phyloP scores from a whole-genome alignment of 1,284 basidiomycete species.

The Trichosporon sp. region DNA sequence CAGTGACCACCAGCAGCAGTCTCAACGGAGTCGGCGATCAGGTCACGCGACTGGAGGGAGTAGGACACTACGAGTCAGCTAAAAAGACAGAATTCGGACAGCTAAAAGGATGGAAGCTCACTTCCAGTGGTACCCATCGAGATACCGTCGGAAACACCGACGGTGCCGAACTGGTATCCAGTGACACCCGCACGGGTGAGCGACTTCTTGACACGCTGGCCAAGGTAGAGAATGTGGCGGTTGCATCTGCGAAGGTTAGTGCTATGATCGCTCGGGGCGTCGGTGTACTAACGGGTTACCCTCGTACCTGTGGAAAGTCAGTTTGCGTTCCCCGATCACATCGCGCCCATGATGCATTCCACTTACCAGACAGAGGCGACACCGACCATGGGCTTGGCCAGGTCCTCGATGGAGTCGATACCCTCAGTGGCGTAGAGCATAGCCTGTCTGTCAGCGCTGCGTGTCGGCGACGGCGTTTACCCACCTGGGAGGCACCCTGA shows the following conservation, averaged over 20 bases:
- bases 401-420: conserved; percentile 72
- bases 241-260: conserved; percentile 69
- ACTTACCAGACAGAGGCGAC: conserved; percentile 89
- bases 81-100: too few relatives aligned
- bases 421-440: conserved; percentile 97
- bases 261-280: background rate
- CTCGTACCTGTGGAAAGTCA: conserved; percentile 68
- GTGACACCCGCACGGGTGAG: conserved; percentile 73
- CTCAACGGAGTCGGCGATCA: conserved; percentile 96
- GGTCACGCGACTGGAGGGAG: conserved; percentile 91
- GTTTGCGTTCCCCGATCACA: conserved; percentile 24
- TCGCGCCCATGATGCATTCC: background rate
- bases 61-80: conserved; percentile 67
- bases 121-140: conserved; percentile 90
- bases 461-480: conserved; percentile 27
- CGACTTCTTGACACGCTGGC: conserved; percentile 81
- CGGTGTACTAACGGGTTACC: conserved; percentile 69
- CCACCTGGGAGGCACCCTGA: conserved; percentile 88
- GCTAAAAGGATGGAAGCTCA: conserved; percentile 32
- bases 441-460: conserved; percentile 62
- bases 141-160: conserved; percentile 96
- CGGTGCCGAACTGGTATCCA: conserved; percentile 96
- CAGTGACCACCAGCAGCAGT: conserved; percentile 96
- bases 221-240: conserved; percentile 84
- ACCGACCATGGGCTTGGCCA: conserved; percentile 93